Evolutionary conservation across 371 early-diverging fungal genomes (phyloP), one percentile per base, ranked within the genome.

Genomic region (Apophysomyces trapeziformis): DNA sequence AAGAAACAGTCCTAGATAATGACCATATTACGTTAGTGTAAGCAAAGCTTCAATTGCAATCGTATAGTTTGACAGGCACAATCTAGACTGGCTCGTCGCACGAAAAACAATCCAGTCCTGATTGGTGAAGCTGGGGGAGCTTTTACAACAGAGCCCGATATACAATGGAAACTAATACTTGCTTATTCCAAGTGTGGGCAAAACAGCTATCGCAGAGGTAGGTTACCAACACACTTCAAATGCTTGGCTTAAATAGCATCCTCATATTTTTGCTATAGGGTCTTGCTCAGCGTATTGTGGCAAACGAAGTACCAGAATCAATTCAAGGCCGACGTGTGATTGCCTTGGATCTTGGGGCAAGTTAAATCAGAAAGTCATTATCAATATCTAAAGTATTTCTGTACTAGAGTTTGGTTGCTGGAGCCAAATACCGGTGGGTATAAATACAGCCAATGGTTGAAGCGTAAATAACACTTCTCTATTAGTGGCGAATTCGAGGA

Each of bases 101-200:
- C 92, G 26, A 98, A 98, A 67, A 94, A 94, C 73, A 96, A 95
- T 71, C 95, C 96, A 12, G 92, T 96, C 14, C 77, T 96, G 57
- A 93, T 96, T 37, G 97, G 95, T 61, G 89, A 91, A 66, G 87
- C 90, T 41, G 89, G 85, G 84, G 78, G 81, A 77, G 71, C 36
- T 18, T 32, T 37, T 47, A 6, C 11, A 11, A 16, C 2, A 21
- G n/a, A 9, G 0, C 21, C 9, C 4, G 54, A 21, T 18, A 16
- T 21, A 21, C 5, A 1, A 50, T 21, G 11, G 21, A 4, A 32
- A 18, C 35, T 16, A 50, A 26, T 44, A 57, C 7, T 39, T 12
- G 14, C 21, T 61, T 32, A 11, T 18, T 32, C 14, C 26, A 43
- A 84, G 82, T 66, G 82, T 84, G 12, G 88, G 89, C n/a, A 90